Evolutionary conservation across 108 stramenopile genomes (phyloP), one percentile per base, ranked within the genome.

Genomic region (Epipyxis sp.): DNA sequence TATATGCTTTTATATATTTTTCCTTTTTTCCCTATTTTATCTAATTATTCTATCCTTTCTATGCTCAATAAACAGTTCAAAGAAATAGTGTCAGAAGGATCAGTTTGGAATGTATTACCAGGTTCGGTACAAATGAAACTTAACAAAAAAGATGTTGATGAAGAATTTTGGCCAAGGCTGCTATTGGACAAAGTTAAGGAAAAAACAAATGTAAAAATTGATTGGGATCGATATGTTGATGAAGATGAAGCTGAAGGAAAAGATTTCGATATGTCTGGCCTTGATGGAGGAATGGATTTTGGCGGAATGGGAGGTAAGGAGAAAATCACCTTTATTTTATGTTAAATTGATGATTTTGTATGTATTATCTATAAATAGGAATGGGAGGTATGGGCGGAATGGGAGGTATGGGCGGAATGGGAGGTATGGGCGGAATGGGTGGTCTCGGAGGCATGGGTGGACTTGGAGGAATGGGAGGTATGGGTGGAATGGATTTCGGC

Each of bases 201-300:
- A 39, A 78, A 78, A 65, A 29, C 32, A 0, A 34, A 78, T 65
- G 62, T 68, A 27, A 37, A 59, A 2, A 3, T 1, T 1, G 78
- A 78, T 65, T 78, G 78, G 78, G 35, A 37, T 34, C 45, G 54
- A 1, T 78, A 78, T 62, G 78, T 78, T 32, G 78, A 78, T 37
- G 78, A 78, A 39, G 78, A 78, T 37, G 78, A 78, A 65, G 78
- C 58, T 1, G 65, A 68, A 29, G 76, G 32, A 27, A 59, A 59
- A 2, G 65, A 69, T 27, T 78, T 78, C 69, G 78, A 78, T 37
- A 62, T 71, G 59, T 30, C 29, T 6, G 69, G 43, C 0, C 35
- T 78, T 32, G 37, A 77, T 3, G 78, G 78, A n/a, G 59, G 34
- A 2, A 62, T 35, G 65, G 37, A 45, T 10, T 71, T 78, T 44